Percentiles rank a stretch among this genome's conserved stretches.
These are phyloP conservation scores for Epichloe uncinata DNA, from an alignment of 2,329 filamentous ascomycete species.

Conservation along the genomic window DNA sequence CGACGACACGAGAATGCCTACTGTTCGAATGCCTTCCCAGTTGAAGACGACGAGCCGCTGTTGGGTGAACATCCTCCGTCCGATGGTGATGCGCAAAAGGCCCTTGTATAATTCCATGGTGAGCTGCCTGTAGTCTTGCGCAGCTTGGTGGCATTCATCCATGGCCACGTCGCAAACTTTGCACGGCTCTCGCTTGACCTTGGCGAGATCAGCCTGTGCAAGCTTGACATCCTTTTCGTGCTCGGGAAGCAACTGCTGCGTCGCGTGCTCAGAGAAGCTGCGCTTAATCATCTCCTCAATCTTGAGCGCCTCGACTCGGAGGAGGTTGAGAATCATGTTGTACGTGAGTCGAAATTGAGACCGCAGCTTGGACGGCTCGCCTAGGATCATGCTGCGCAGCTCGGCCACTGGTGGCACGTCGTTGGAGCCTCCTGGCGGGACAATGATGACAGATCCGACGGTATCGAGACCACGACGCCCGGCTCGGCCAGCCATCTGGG, in stretches of 20 bases:
- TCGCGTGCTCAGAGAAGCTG: conserved; percentile 96
- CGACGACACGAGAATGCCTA: conserved; percentile 64
- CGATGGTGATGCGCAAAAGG: conserved; percentile 67
- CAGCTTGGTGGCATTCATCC: conserved; percentile 67
- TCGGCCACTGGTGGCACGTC: conserved; percentile 79
- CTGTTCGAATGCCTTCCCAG: conserved; percentile 69
- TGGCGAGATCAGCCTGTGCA: conserved; percentile 81
- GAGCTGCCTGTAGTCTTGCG: conserved; percentile 66
- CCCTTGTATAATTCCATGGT: conserved; percentile 69
- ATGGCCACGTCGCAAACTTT: conserved; percentile 68
- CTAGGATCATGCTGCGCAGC: conserved; percentile 86
- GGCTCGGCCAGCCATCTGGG: conserved; percentile 94
- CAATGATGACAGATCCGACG: conserved; percentile 89
- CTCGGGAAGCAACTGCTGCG: conserved; percentile 83
- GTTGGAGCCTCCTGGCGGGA: conserved; percentile 63
- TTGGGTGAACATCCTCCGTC: conserved; percentile 62
- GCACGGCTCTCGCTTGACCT: conserved; percentile 78
- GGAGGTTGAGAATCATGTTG: conserved; percentile 96
- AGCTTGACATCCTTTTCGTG: conserved; percentile 90
- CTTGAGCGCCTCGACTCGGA: conserved; percentile 90
- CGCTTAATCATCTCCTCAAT: conserved; percentile 99
- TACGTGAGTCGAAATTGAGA: conserved; percentile 97
- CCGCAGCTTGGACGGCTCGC: conserved; percentile 84
- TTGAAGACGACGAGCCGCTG: conserved; percentile 75
- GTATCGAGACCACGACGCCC: conserved; percentile 85